phyloP scores from a whole-genome alignment of 2,329 filamentous ascomycete species.

The Aspergillus fischeri region DNA sequence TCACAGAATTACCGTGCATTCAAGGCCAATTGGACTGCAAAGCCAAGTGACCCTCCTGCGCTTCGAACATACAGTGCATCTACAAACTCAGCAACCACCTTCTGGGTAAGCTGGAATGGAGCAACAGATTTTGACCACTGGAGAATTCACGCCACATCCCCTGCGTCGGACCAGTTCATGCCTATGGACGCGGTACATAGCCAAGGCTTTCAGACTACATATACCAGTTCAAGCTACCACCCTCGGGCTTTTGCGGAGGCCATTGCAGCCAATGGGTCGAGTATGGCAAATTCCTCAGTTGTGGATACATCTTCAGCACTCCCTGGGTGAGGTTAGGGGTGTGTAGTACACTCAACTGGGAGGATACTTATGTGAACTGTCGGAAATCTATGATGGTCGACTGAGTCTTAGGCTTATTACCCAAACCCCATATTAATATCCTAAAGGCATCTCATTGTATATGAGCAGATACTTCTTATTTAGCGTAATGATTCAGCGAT shows the following conservation, averaged over 20 bases:
- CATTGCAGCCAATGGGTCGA: not conserved
- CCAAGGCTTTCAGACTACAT: not conserved
- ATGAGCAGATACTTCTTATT: too few relatives aligned
- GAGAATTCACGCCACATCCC: not conserved
- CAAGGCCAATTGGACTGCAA: constrained; percentile 34
- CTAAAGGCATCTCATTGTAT: too few relatives aligned
- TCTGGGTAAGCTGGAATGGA: constrained; percentile 49
- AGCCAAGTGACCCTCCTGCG: constrained; percentile 28
- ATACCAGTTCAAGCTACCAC: not conserved
- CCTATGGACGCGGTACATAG: not conserved
- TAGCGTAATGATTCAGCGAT: too few relatives aligned
- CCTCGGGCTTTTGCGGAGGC: not conserved
- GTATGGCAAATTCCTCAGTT: not conserved
- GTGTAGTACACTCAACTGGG: too few relatives aligned
- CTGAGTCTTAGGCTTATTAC: too few relatives aligned
- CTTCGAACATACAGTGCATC: constrained; percentile 38
- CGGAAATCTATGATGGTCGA: too few relatives aligned
- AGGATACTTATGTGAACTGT: too few relatives aligned
- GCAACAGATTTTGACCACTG: constrained; percentile 34
- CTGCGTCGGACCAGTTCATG: not conserved
- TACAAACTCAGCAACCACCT: not conserved
- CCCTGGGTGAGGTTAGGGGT: too few relatives aligned
- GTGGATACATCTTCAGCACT: not conserved
- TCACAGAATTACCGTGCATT: constrained; percentile 37
- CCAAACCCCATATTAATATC: too few relatives aligned